A percentile compares a stretch with the other conserved stretches of the same genome.
phyloP scores from a whole-genome alignment of 495 filamentous ascomycete genomes.

The Podospora conica region DNA sequence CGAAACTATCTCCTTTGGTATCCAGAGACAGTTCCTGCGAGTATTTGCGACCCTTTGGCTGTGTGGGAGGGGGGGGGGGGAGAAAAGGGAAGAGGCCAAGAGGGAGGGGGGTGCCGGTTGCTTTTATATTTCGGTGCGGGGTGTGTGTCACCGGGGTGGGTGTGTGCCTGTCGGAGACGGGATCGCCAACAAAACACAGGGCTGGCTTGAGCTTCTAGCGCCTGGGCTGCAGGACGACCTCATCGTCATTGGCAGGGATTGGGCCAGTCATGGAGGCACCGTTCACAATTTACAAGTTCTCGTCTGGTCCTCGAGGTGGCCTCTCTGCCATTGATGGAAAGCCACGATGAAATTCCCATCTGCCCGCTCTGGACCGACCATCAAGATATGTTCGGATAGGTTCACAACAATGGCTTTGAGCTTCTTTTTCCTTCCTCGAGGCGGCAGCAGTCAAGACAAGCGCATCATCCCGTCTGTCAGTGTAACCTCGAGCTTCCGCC shows the following conservation, averaged over 20 bases:
- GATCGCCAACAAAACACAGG: constrained; percentile 20
- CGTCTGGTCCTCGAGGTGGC: constrained; percentile 8
- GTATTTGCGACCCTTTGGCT: constrained; percentile 50
- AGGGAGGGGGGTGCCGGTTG: constrained; percentile 23
- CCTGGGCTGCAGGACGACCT: constrained; percentile 1
- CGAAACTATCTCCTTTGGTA: constrained; percentile 37
- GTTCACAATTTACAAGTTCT: neutral
- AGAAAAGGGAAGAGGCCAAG: constrained; percentile 25
- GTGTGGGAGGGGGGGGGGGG: constrained; percentile 39
- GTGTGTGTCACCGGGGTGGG: constrained; percentile 9
- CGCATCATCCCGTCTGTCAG: neutral
- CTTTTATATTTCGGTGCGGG: constrained; percentile 36
- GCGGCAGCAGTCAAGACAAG: neutral
- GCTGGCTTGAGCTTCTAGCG: constrained; percentile 17
- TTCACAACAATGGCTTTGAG: neutral
- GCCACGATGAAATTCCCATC: neutral
- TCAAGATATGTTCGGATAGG: neutral
- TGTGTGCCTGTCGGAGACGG: constrained; percentile 13
- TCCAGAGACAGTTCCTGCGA: constrained; percentile 37
- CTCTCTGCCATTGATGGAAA: constrained; percentile 2
- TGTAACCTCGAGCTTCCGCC: neutral
- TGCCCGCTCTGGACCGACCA: neutral
- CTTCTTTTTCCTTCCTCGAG: neutral
- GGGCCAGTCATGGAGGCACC: constrained; percentile 4
- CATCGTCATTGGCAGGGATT: constrained; percentile 9